A percentile compares a stretch with the other conserved stretches of the same genome.
phyloP scores from a whole-genome alignment of 2,329 filamentous ascomycete genomes.

The Nigrospora sphaerica region DNA sequence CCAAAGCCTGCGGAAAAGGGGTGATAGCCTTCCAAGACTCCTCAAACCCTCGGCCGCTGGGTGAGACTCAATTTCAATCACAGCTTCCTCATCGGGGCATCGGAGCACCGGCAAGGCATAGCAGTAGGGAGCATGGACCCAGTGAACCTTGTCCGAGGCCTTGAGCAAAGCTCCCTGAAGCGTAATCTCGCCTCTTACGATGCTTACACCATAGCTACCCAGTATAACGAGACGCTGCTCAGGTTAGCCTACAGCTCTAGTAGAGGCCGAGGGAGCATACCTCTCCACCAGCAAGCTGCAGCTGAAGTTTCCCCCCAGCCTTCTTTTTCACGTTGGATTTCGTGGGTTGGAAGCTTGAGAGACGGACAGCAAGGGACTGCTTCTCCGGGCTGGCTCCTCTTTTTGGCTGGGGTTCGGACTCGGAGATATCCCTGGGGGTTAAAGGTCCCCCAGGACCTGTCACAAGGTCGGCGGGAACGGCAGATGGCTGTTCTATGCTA shows the following conservation, averaged over 20 bases:
- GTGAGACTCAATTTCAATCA: slow-evolving; percentile 49
- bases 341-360: slow-evolving; percentile 20
- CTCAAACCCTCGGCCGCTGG: slow-evolving; percentile 40
- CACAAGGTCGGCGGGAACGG: too few species aligned
- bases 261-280: slow-evolving; percentile 9
- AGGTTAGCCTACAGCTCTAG: slow-evolving; percentile 8
- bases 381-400: not conserved
- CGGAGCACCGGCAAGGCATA: slow-evolving; percentile 63
- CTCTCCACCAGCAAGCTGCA: slow-evolving; percentile 20
- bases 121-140: slow-evolving; percentile 60
- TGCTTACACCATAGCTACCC: slow-evolving; percentile 60
- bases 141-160: slow-evolving; percentile 37
- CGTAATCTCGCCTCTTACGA: slow-evolving; percentile 55
- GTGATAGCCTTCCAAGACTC: slow-evolving; percentile 52
- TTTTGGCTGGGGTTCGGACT: too few species aligned
- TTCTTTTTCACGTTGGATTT: slow-evolving; percentile 15
- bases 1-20: slow-evolving; percentile 63
- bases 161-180: slow-evolving; percentile 58
- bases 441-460: too few species aligned
- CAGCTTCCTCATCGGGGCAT: slow-evolving; percentile 36
- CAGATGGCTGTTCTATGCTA: too few species aligned
- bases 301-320: slow-evolving; percentile 11
- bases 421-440: too few species aligned
- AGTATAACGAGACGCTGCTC: slow-evolving; percentile 54
- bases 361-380: slow-evolving; percentile 8